phyloP scores from a whole-genome alignment of 306 rosid genomes.

The Mucuna pruriens region DNA sequence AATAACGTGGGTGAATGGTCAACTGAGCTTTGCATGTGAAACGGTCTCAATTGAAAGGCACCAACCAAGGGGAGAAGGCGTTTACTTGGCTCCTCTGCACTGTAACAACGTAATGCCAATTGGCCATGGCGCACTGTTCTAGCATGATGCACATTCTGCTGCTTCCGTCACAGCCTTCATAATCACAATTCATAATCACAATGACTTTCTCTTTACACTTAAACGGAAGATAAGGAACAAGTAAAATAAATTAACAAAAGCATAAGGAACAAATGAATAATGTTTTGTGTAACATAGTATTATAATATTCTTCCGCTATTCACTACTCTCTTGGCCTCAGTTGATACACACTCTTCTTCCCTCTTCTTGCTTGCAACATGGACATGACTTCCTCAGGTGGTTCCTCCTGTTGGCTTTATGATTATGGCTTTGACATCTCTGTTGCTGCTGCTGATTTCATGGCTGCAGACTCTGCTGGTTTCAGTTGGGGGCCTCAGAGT shows the following conservation, averaged over 20 bases:
- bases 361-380: constrained; percentile 40
- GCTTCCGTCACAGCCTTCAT: constrained; percentile 48
- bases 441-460: constrained; percentile 51
- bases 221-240: constrained; percentile 1
- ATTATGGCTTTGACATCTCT: constrained; percentile 52
- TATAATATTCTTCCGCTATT: constrained; percentile 53
- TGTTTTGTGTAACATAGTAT: constrained; percentile 1
- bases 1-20: constrained; percentile 2
- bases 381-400: constrained; percentile 48
- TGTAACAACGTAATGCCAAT: constrained; percentile 38
- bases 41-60: background rate
- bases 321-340: constrained; percentile 1
- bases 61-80: constrained; percentile 12
- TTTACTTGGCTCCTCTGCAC: constrained; percentile 27
- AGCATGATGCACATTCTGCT: constrained; percentile 32
- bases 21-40: constrained; percentile 7
- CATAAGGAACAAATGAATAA: constrained; percentile 18
- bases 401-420: constrained; percentile 60
- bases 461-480: constrained; percentile 46
- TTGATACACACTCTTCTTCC: background rate
- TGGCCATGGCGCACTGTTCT: constrained; percentile 41
- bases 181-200: constrained; percentile 8
- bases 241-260: constrained; percentile 16
- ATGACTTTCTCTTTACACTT: constrained; percentile 38
- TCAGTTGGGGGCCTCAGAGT: constrained; percentile 54